These are phyloP conservation scores for Solanum pennellii DNA, from an alignment of 257 asterid species.

Conservation along the genomic window DNA sequence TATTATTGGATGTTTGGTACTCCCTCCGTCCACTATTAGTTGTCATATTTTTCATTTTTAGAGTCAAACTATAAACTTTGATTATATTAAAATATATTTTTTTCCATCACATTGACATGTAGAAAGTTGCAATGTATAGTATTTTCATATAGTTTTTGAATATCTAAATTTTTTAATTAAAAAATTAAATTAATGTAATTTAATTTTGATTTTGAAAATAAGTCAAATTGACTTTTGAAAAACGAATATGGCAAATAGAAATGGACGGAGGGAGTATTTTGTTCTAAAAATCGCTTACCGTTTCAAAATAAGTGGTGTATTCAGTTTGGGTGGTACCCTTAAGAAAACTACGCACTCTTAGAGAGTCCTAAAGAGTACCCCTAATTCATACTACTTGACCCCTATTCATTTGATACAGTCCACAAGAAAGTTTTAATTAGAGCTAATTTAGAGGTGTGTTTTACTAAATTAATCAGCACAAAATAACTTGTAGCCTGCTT, in stretches of 20 bases:
- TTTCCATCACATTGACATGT: no score
- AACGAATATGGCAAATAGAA: no score
- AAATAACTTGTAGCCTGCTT: background rate
- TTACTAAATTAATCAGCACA: background rate
- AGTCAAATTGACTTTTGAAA: no score
- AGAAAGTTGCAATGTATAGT: no score
- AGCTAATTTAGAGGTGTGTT: background rate
- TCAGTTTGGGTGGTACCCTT: background rate
- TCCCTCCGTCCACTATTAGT: no score
- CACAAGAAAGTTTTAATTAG: background rate
- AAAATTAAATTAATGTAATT: no score
- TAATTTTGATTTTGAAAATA: no score
- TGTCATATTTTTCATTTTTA: no score
- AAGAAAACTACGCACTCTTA: background rate
- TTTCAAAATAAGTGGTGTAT: background rate
- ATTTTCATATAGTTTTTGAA: no score
- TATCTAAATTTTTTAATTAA: fast-evolving
- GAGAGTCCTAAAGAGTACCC: background rate
- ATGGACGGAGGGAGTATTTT: background rate
- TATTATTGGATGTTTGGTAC: background rate
- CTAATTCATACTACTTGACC: no score
- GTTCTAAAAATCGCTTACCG: background rate
- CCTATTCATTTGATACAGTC: background rate
- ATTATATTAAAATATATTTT: no score
- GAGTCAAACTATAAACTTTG: no score